A percentile compares a stretch with the other conserved stretches of the same genome.
Conservation (phyloP, 306 rosid species). For the Begonia fuchsioides region DNA sequence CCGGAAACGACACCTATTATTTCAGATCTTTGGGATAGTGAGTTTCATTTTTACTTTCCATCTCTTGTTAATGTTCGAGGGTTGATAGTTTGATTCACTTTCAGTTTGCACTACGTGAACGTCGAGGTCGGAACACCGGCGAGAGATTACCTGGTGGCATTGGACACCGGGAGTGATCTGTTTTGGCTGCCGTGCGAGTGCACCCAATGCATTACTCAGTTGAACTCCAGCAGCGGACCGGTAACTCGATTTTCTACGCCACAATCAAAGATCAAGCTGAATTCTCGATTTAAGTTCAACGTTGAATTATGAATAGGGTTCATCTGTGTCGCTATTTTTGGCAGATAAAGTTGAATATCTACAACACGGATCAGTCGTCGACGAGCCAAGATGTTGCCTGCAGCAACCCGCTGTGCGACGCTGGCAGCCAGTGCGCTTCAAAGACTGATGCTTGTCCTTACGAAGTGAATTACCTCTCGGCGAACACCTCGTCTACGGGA, state of each 20-base stretch:
- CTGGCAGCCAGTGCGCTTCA: slow-evolving; percentile 33
- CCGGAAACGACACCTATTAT: slow-evolving; percentile 35
- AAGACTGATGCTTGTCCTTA: slow-evolving; percentile 37
- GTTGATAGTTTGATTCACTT: slow-evolving; percentile 4
- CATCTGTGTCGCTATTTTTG: not conserved
- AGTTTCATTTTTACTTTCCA: too few species aligned
- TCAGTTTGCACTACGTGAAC: slow-evolving; percentile 87
- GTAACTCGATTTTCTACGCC: slow-evolving; percentile 13
- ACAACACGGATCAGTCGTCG: slow-evolving; percentile 42
- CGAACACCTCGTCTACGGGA: slow-evolving; percentile 56
- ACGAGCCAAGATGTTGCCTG: slow-evolving; percentile 52
- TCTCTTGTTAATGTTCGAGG: too few species aligned
- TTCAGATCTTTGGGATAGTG: slow-evolving; percentile 44
- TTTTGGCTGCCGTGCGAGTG: slow-evolving; percentile 96
- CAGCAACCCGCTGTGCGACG: slow-evolving; percentile 45
- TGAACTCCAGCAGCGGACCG: slow-evolving; percentile 15
- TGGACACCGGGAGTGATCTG: slow-evolving; percentile 91
- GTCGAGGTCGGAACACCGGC: slow-evolving; percentile 79
- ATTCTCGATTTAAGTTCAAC: too few species aligned
- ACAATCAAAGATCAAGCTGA: too few species aligned
- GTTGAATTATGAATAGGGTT: too few species aligned
- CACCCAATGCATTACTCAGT: slow-evolving; percentile 23
- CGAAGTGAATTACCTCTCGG: slow-evolving; percentile 35
- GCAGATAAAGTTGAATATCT: slow-evolving; percentile 27
- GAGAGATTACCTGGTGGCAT: slow-evolving; percentile 61